Evolutionary conservation across 1,139 yeast genomes (phyloP).

Genomic region (Torulaspora pretoriensis): DNA sequence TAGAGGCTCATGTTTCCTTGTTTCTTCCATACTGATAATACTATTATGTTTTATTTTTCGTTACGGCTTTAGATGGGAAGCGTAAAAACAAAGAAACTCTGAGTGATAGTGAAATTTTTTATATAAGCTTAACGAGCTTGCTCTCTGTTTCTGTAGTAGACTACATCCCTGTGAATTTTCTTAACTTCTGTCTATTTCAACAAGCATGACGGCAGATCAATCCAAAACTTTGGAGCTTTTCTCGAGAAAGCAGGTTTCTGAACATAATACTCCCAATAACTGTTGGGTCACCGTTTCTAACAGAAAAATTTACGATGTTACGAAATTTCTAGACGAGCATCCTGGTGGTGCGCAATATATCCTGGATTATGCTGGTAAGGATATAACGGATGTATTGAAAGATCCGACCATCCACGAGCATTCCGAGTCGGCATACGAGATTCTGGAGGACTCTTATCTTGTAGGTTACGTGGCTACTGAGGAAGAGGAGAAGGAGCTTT

Average conservation of each 20-base stretch:
- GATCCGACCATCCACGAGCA: constrained; percentile 68
- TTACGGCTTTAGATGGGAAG: not conserved
- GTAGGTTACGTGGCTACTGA: constrained; percentile 60
- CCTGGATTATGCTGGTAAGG: constrained; percentile 75
- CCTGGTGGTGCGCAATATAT: constrained; percentile 80
- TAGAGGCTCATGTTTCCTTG: not conserved
- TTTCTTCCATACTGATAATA: not conserved
- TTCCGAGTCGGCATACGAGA: constrained; percentile 82
- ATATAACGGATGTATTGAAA: constrained; percentile 73
- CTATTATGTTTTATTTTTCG: constrained; percentile 1
- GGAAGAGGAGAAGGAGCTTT: constrained; percentile 54
- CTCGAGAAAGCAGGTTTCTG: constrained; percentile 43
- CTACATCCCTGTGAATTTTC: not conserved
- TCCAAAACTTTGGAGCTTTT: constrained; percentile 43
- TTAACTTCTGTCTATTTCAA: not conserved
- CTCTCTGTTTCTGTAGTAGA: not conserved
- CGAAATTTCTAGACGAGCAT: constrained; percentile 72
- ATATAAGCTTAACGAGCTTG: constrained; percentile 2
- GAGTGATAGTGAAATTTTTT: not conserved
- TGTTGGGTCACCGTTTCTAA: constrained; percentile 76
- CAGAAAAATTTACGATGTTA: constrained; percentile 80
- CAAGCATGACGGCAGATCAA: constrained; percentile 4
- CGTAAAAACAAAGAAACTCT: constrained; percentile 3
- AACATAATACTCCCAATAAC: constrained; percentile 49
- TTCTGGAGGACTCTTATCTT: constrained; percentile 71